A percentile compares a stretch with the other conserved stretches of the same genome.
These are phyloP conservation scores for Hanseniaspora nectarophila DNA, from an alignment of 805 yeast genomes.

Conservation along the genomic window DNA sequence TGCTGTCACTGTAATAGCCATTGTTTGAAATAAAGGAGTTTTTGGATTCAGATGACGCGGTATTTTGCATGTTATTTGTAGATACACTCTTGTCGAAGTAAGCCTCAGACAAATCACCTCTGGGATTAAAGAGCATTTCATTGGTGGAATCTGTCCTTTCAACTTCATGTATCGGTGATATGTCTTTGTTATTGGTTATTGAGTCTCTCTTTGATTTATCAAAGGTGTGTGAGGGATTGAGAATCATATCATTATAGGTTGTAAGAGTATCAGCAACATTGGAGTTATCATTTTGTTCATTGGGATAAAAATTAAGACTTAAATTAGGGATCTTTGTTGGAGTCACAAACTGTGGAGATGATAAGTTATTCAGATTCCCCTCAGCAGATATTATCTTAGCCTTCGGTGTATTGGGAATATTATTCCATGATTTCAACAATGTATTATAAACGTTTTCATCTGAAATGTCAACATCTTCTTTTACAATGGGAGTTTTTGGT, in stretches of 20 bases:
- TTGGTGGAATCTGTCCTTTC: not conserved
- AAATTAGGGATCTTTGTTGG: slow-evolving; percentile 4
- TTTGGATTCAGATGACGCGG: not conserved
- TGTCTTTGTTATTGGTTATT: too few relatives aligned
- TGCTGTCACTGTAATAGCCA: not conserved
- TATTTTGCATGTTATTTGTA: not conserved
- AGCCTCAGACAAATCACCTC: not conserved
- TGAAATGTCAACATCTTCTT: not conserved
- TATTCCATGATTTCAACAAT: slow-evolving; percentile 4
- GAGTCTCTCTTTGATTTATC: not conserved
- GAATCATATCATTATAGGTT: not conserved
- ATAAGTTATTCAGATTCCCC: not conserved
- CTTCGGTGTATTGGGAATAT: not conserved
- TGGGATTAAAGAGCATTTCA: not conserved
- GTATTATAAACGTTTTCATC: slow-evolving; percentile 8
- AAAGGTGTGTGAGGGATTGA: not conserved
- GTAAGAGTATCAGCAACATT: not conserved
- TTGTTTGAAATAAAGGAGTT: not conserved
- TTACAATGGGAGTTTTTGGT: not conserved
- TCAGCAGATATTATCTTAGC: not conserved
- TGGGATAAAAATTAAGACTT: not conserved
- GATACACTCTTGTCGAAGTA: not conserved
- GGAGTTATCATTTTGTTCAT: too few relatives aligned
- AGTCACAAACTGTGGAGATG: not conserved
- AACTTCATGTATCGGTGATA: too few relatives aligned